Conservation (phyloP, 192 early-diverging fungal species). For the Podila epicladia region DNA sequence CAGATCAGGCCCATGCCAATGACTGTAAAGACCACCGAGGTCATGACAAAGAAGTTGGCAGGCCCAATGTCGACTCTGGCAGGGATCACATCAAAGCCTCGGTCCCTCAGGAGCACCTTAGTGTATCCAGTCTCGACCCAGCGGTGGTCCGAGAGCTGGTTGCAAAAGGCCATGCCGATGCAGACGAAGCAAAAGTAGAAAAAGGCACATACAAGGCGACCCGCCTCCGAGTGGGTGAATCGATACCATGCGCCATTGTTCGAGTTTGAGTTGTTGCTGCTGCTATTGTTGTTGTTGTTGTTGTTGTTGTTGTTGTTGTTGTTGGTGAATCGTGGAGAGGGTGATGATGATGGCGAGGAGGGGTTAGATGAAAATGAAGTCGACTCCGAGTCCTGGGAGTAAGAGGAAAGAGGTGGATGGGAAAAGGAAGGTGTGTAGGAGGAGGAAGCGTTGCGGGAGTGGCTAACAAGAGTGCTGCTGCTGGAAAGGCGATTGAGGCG, state of each 20-base stretch:
- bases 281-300: not conserved
- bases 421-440: conserved; percentile 3
- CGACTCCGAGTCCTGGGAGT: not conserved
- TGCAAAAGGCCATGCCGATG: conserved; percentile 50
- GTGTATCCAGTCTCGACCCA: conserved; percentile 50
- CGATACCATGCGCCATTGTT: conserved; percentile 12
- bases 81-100: conserved; percentile 51
- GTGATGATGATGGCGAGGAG: not conserved
- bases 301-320: not conserved
- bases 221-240: conserved; percentile 33
- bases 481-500: conserved; percentile 24
- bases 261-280: not conserved
- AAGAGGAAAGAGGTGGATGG: not conserved
- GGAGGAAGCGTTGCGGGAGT: not conserved
- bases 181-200: conserved; percentile 40
- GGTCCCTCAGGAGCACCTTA: conserved; percentile 32
- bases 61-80: conserved; percentile 30
- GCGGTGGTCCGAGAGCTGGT: conserved; percentile 53
- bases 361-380: not conserved
- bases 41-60: conserved; percentile 52
- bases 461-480: conserved; percentile 29
- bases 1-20: conserved; percentile 36
- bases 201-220: conserved; percentile 32
- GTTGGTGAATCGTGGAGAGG: not conserved
- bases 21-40: conserved; percentile 44